These are phyloP conservation scores for Solanum chilense DNA, from an alignment of 257 asterid genomes.

Conservation along the genomic window DNA sequence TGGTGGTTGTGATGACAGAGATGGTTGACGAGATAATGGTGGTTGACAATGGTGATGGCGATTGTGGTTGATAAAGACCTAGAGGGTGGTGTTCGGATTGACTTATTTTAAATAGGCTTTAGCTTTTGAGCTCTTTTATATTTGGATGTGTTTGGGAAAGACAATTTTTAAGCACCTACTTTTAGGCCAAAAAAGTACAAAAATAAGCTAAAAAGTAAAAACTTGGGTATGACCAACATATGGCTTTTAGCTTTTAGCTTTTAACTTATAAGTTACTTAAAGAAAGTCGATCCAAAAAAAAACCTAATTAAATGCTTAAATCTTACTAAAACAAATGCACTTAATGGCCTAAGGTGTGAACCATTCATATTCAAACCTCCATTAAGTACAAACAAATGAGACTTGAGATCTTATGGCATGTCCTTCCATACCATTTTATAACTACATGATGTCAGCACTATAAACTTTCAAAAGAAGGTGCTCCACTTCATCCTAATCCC, in stretches of 20 bases:
- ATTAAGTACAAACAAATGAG: neutral
- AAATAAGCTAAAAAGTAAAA: no score
- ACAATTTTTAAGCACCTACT: neutral
- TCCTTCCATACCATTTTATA: neutral
- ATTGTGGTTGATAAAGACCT: neutral
- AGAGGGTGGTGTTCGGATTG: neutral
- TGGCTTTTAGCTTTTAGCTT: neutral
- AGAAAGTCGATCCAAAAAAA: neutral
- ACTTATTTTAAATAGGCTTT: neutral
- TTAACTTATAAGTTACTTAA: neutral
- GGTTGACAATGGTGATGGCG: neutral
- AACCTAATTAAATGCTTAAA: neutral
- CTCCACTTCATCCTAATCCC: neutral
- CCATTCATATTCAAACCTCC: neutral
- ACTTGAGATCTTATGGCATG: neutral
- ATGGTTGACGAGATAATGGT: neutral
- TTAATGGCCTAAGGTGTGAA: neutral
- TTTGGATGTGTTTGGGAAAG: neutral
- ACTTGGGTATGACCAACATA: neutral
- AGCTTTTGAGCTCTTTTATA: neutral
- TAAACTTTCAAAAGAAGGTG: neutral
- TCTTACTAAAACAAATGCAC: neutral
- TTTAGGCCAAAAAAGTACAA: neutral
- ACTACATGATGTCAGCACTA: neutral
- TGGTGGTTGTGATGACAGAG: neutral